A percentile compares a stretch with the other conserved stretches of the same genome.
phyloP scores from a whole-genome alignment of 805 yeast genomes.

The Yarrowia sp. region DNA sequence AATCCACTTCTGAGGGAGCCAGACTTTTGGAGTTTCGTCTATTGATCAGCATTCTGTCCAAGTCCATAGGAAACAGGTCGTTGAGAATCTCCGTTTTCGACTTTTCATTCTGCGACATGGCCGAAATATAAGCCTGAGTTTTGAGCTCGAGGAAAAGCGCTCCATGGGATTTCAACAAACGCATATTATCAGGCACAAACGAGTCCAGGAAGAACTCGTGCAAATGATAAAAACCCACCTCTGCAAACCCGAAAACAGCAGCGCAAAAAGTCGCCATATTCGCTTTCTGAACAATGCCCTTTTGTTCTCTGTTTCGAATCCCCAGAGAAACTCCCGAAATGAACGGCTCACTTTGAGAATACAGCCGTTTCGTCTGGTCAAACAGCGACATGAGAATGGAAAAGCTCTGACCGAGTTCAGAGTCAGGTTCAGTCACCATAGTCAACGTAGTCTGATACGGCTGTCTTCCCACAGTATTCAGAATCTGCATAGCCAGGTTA shows the following conservation, averaged over 20 bases:
- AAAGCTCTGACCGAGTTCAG: slow-evolving; percentile 59
- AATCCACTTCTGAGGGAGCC: slow-evolving; percentile 77
- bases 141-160: slow-evolving; percentile 79
- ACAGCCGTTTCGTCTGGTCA: slow-evolving; percentile 71
- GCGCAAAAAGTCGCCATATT: slow-evolving; percentile 84
- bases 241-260: slow-evolving; percentile 81
- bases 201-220: slow-evolving; percentile 83
- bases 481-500: slow-evolving; percentile 74
- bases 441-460: slow-evolving; percentile 75
- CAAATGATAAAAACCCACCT: slow-evolving; percentile 81
- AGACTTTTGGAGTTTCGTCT: slow-evolving; percentile 40
- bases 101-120: slow-evolving; percentile 60
- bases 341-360: slow-evolving; percentile 65
- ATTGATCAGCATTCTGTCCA: slow-evolving; percentile 48
- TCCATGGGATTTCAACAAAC: slow-evolving; percentile 76
- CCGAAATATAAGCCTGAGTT: slow-evolving; percentile 93
- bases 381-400: slow-evolving; percentile 70
- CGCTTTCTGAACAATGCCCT: slow-evolving; percentile 70
- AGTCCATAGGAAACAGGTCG: slow-evolving; percentile 67
- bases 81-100: slow-evolving; percentile 65
- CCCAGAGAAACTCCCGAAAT: slow-evolving; percentile 60
- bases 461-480: slow-evolving; percentile 67
- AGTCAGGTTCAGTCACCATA: slow-evolving; percentile 62
- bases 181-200: slow-evolving; percentile 70
- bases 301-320: slow-evolving; percentile 40